Percentiles rank a stretch among this genome's conserved stretches.
Evolutionary conservation across 2,329 filamentous ascomycete species (phyloP).

Genomic region (Cercospora canescens): DNA sequence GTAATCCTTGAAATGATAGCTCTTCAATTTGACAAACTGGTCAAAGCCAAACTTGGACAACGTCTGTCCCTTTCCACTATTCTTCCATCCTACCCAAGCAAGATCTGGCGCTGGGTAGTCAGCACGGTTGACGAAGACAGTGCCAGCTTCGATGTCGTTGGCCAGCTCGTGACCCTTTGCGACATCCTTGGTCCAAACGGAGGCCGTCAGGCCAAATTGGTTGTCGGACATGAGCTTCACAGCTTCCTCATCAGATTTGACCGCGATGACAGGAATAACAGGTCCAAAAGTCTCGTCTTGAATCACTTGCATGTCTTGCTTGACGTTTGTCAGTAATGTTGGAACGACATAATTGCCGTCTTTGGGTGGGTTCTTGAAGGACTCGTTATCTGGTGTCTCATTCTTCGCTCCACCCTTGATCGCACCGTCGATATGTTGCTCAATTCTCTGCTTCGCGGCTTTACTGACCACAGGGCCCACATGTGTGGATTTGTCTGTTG

Average conservation of each 20-base stretch:
- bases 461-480: constrained; percentile 87
- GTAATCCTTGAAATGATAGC: constrained; percentile 85
- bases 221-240: constrained; percentile 89
- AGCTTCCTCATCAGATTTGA: constrained; percentile 77
- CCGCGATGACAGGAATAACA: constrained; percentile 86
- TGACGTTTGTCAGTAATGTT: constrained; percentile 75
- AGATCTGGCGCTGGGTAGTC: constrained; percentile 81
- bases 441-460: constrained; percentile 72
- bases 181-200: constrained; percentile 92
- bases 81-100: constrained; percentile 82
- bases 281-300: constrained; percentile 94
- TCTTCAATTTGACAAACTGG: constrained; percentile 95
- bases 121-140: constrained; percentile 92
- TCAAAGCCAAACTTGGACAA: constrained; percentile 90
- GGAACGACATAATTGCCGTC: constrained; percentile 88
- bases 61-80: constrained; percentile 89
- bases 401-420: constrained; percentile 80
- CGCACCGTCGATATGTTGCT: constrained; percentile 79
- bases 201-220: constrained; percentile 92
- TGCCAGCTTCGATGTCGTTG: constrained; percentile 84
- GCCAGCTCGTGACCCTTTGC: constrained; percentile 72
- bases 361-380: constrained; percentile 70
- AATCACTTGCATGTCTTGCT: constrained; percentile 86
- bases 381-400: constrained; percentile 77
- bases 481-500: constrained; percentile 74